Percentiles rank a stretch among this genome's conserved stretches.
Evolutionary conservation across 75 land plant genomes (phyloP).

Genomic region (Cupressus sempervirens): DNA sequence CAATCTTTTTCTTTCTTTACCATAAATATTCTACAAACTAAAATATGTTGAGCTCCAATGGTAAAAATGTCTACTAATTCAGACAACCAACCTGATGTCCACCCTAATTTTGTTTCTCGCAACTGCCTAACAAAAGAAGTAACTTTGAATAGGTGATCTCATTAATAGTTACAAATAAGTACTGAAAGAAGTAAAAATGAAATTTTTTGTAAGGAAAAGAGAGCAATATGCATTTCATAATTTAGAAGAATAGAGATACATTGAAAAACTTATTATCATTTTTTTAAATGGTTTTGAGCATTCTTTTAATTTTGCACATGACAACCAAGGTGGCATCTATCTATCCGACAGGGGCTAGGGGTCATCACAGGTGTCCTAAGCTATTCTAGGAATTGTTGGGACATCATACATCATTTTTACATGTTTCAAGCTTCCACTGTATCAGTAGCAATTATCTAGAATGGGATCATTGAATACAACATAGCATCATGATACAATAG

Average conservation of each 20-base stretch:
- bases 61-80: neutral
- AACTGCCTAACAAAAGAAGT: neutral
- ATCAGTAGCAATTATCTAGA: neutral
- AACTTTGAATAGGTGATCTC: neutral
- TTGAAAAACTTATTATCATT: no score
- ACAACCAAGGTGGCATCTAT: no score
- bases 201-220: neutral
- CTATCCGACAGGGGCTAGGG: no score
- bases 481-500: neutral
- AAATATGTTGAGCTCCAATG: neutral
- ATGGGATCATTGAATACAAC: neutral
- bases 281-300: no score
- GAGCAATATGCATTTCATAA: neutral
- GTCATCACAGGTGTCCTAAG: no score
- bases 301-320: no score
- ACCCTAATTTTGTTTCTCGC: neutral
- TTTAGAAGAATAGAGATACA: no score
- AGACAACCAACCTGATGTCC: neutral
- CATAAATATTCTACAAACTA: no score
- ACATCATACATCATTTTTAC: no score
- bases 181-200: neutral
- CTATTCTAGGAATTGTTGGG: no score
- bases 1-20: neutral
- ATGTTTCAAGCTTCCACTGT: no score
- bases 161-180: neutral